phyloP scores from a whole-genome alignment of 2,329 filamentous ascomycete genomes.

The Endothia cerciana region DNA sequence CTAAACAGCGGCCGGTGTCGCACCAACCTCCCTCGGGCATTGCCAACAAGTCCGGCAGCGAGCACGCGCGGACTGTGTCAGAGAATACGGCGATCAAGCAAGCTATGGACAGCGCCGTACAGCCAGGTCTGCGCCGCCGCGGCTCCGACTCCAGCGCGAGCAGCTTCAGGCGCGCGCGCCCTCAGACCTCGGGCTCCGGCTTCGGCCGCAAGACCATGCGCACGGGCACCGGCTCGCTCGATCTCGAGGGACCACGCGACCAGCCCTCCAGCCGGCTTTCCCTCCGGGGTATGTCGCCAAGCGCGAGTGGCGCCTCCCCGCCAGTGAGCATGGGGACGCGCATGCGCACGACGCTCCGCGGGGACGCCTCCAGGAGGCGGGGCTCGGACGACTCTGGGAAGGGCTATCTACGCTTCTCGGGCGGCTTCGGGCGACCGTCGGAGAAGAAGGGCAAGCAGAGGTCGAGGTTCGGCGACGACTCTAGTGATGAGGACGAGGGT shows the following conservation, averaged over 20 bases:
- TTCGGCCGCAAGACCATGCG: slow-evolving; percentile 77
- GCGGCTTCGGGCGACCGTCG: slow-evolving; percentile 15
- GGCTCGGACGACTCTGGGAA: slow-evolving; percentile 20
- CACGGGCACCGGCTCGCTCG: slow-evolving; percentile 27
- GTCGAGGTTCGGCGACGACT: slow-evolving; percentile 37
- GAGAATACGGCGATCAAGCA: not conserved
- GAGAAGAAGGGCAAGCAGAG: slow-evolving; percentile 29
- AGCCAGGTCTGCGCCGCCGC: slow-evolving; percentile 51
- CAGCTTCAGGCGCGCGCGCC: slow-evolving; percentile 74
- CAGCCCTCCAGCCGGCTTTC: slow-evolving; percentile 57
- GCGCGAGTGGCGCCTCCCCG: slow-evolving; percentile 47
- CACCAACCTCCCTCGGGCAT: slow-evolving; percentile 22
- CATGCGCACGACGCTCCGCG: slow-evolving; percentile 53
- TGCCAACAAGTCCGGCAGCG: slow-evolving; percentile 2
- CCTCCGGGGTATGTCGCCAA: slow-evolving; percentile 71
- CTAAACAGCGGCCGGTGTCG: slow-evolving; percentile 14
- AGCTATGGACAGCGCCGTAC: slow-evolving; percentile 29
- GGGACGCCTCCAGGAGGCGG: slow-evolving; percentile 30
- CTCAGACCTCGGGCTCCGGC: slow-evolving; percentile 52
- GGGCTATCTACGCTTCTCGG: slow-evolving; percentile 25
- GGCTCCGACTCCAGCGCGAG: slow-evolving; percentile 74
- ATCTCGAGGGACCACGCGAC: too few relatives aligned
- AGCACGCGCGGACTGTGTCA: slow-evolving; percentile 22
- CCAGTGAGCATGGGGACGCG: slow-evolving; percentile 48
- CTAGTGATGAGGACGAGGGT: slow-evolving; percentile 36